Conservation (phyloP, 768 basidiomycete species). For the Nidularia pulvinata region DNA sequence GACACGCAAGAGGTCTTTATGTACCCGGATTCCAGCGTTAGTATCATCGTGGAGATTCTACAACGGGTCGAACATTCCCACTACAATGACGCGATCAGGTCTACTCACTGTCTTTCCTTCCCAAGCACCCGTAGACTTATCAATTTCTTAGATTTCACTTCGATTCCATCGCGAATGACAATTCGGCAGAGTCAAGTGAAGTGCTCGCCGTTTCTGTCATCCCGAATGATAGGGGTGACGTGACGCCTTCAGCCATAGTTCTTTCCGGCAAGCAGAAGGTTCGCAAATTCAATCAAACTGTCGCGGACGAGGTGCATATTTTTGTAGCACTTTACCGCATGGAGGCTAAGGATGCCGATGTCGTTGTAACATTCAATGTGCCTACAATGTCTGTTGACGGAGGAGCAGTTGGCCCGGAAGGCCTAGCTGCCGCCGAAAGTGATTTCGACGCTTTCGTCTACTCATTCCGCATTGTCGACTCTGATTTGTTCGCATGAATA, state of each 20-base stretch:
- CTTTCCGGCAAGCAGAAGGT: conserved; percentile 73
- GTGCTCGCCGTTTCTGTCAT: conserved; percentile 41
- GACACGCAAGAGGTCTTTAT: conserved; percentile 95
- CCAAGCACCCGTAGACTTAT: conserved; percentile 4
- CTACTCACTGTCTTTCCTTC: conserved; percentile 14
- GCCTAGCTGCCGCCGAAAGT: conserved; percentile 28
- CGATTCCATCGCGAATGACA: conserved; percentile 89
- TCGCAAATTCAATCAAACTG: conserved; percentile 69
- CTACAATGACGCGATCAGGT: conserved; percentile 71
- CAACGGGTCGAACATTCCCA: conserved; percentile 63
- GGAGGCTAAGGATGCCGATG: conserved; percentile 66
- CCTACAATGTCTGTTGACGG: conserved; percentile 53
- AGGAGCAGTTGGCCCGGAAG: conserved; percentile 37
- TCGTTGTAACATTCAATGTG: conserved; percentile 85
- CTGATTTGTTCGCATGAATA: conserved; percentile 67
- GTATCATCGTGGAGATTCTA: conserved; percentile 85
- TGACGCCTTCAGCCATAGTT: conserved; percentile 57
- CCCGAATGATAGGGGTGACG: conserved; percentile 39
- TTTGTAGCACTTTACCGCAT: conserved; percentile 84
- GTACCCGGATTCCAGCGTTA: conserved; percentile 64
- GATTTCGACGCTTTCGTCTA: conserved; percentile 56
- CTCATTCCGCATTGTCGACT: conserved; percentile 69
- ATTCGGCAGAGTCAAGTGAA: conserved; percentile 55
- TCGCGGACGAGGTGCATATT: conserved; percentile 71
- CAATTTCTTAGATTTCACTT: conserved; percentile 82